Evolutionary conservation across 2,329 filamentous ascomycete species (phyloP), one percentile per base, ranked within the genome.

Genomic region (Pyrenochaeta sp.): DNA sequence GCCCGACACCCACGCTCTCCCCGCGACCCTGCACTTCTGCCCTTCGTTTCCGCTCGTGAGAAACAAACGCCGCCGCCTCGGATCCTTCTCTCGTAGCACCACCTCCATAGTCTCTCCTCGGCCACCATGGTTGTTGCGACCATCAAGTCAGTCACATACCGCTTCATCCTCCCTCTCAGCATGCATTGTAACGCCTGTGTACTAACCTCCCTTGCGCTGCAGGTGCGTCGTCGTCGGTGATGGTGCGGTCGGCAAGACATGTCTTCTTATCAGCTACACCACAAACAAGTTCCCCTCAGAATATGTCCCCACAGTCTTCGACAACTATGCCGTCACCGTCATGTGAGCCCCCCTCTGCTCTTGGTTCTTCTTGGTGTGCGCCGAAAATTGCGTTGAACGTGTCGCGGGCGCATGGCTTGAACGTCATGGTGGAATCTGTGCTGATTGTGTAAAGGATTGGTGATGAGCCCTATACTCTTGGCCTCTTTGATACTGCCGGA

Each of bases 261-360:
- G 94, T 78, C 85, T 99, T 57, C 85, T 99, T 71, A 99, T 99
- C 79, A 96, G 90, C 73, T 99, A 99, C 78, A 99, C 94, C 57
- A 99, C 94, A 56, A 99, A 99, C 83, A 97, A 97, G 69, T 99
- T 99, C 75, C 94, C 94, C 23, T 96, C 92, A 67, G 94, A 99
- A 92, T 99, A 99, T 75, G 94, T 99, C 46, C 94, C 94, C 38
- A 99, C 94, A 20, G 94, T 99, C 55, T 99, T 99, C 75, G 94
- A 99, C 76, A 99, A 99, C 78, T 99, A 99, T 83, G 94, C 94
- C 45, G 94, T 99, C 72, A 99, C 94, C 59, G 94, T 99, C 61
- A 99, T 99, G 94, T 96, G 82, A 86, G 91, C 51, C 35, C 45
- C 54, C 50, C 47, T 30, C 36, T 46, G 45, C 42, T 44, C 37